Base-by-base conservation (phyloP, 768 basidiomycete genomes). In the Collybiopsis confluens region DNA sequence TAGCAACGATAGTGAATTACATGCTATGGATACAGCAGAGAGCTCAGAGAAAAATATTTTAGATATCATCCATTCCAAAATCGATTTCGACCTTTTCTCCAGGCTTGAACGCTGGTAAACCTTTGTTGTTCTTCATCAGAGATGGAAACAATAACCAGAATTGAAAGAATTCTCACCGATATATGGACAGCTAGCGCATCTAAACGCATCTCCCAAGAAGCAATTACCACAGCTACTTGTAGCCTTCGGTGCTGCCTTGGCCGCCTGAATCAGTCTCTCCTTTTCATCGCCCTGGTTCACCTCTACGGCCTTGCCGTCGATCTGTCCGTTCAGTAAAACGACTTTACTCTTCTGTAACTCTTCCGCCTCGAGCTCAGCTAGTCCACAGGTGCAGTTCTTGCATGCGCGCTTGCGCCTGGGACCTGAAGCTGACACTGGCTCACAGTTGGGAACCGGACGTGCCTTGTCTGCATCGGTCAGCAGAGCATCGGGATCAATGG, bases 221-320 rank as follows among this genome's bases (percentile, higher is more conserved):
- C 97, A 99, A 73, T 79, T 98, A 15, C 95, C 96, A 73, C 97
- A 98, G 65, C 92, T 93, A 66, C 94, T 96, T 52, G 94, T 98
- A 35, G 90, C 92, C 73, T 92, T 91, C 11, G 86, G 84, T 13
- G 91, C 82, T 20, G 80, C 79, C 62, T 77, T 81, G 1, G 86
- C 88, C 8, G 89, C 89, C 38, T 72, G 68, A 2, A 82, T 62
- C 64, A 90, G 67, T 59, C 82, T 79, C 66, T 80, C 85, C 70
- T 74, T 85, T 74, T 88, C 90, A 37, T 64, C 30, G 4, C 41
- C 67, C 61, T 80, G 74, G 38, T 70, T 65, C 2, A 87, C 76
- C 56, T 81, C 87, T 48, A 70, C 73, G 36, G 87, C 75, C 52
- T 77, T 74, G 2, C 85, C 86, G 54, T 74, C 71, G 59, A 82